Percentiles rank a stretch among this genome's conserved stretches.
Evolutionary conservation across 805 yeast genomes (phyloP).

Genomic region (Kodamaea jinghongensis): DNA sequence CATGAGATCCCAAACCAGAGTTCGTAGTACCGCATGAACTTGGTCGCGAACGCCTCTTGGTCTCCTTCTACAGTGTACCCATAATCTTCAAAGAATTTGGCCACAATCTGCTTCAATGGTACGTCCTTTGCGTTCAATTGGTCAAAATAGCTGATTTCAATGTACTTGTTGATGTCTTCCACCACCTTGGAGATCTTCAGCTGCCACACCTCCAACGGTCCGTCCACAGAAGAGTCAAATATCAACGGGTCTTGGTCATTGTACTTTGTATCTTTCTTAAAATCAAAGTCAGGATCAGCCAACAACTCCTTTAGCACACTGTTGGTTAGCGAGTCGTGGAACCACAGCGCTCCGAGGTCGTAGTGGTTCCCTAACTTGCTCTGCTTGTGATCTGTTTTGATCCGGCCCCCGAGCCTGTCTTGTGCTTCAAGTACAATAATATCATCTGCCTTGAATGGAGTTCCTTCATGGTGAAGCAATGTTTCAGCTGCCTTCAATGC

Average conservation of each 20-base stretch:
- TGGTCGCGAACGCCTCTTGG: conserved; percentile 52
- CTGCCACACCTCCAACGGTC: conserved; percentile 29
- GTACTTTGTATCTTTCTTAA: conserved; percentile 36
- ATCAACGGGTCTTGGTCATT: conserved; percentile 43
- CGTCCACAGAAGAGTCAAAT: conserved; percentile 28
- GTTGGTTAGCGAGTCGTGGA: conserved; percentile 76
- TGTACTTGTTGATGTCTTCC: conserved; percentile 56
- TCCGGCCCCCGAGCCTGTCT: conserved; percentile 23
- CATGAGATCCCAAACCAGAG: conserved; percentile 80
- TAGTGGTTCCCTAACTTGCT: conserved; percentile 33
- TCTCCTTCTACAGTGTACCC: conserved; percentile 46
- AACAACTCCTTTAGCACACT: conserved; percentile 29
- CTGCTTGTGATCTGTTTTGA: conserved; percentile 17
- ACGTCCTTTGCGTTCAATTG: conserved; percentile 49
- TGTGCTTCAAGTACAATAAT: conserved; percentile 23
- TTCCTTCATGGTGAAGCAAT: conserved; percentile 16
- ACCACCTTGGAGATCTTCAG: conserved; percentile 34
- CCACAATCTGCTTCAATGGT: conserved; percentile 49
- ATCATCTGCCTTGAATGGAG: conserved; percentile 14
- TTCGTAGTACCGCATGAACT: conserved; percentile 58
- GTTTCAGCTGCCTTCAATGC: conserved; percentile 27
- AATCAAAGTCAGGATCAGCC: conserved; percentile 15
- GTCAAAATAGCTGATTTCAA: conserved; percentile 55
- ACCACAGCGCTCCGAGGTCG: conserved; percentile 93
- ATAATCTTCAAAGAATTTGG: conserved; percentile 45